These are phyloP conservation scores for Pseudopithomyces maydicus DNA, from an alignment of 2,329 filamentous ascomycete genomes.

Conservation along the genomic window DNA sequence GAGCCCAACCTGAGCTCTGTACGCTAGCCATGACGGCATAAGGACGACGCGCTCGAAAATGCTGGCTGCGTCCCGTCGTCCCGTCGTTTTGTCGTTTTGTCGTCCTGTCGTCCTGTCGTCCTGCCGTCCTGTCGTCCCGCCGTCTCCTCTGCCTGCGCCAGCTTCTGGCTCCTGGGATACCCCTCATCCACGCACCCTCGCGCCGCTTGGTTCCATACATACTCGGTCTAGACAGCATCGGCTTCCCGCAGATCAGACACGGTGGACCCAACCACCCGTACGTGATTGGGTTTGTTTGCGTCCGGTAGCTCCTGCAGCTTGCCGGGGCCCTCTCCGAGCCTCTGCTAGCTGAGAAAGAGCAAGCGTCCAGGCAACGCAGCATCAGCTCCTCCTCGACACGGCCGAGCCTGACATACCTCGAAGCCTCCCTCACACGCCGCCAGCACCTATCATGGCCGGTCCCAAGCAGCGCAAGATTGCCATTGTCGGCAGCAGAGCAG, in stretches of 20 bases:
- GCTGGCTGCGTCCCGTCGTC: neutral
- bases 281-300: neutral
- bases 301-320: conserved; percentile 19
- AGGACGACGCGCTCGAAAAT: conserved; percentile 6
- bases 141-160: conserved; percentile 2
- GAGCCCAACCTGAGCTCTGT: conserved; percentile 3
- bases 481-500: conserved; percentile 92
- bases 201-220: neutral
- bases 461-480: conserved; percentile 93
- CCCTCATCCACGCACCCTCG: neutral
- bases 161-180: neutral
- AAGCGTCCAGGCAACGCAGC: conserved; percentile 19
- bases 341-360: conserved; percentile 23
- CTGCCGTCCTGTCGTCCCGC: conserved; percentile 14
- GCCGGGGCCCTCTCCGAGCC: conserved; percentile 25
- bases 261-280: neutral
- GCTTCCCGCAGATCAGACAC: neutral
- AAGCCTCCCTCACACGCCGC: conserved; percentile 10
- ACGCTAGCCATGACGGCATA: conserved; percentile 27
- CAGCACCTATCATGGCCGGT: conserved; percentile 61
- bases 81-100: conserved; percentile 16
- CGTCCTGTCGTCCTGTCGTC: conserved; percentile 1
- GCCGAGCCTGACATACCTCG: conserved; percentile 25
- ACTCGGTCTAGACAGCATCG: neutral
- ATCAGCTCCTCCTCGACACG: conserved; percentile 27